Conservation (phyloP, 306 rosid genomes). For the Canavalia ensiformis region DNA sequence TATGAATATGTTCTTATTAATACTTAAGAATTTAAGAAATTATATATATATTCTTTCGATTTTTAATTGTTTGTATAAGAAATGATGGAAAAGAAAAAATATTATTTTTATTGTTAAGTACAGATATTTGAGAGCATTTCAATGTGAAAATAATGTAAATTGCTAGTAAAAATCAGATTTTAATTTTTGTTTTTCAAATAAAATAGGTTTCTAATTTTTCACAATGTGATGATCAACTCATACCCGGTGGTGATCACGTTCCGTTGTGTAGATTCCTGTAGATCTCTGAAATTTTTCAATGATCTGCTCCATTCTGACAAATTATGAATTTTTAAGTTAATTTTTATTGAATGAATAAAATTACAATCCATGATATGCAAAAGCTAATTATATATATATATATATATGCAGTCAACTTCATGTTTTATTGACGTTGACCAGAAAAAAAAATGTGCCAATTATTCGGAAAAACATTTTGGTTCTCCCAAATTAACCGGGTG, state of each 20-base stretch:
- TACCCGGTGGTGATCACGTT: constrained; percentile 48
- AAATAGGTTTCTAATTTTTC: no score
- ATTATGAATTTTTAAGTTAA: background rate
- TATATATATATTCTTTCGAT: no score
- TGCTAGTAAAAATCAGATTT: no score
- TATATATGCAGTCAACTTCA: background rate
- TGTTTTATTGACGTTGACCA: background rate
- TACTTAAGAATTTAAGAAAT: no score
- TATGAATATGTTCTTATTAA: no score
- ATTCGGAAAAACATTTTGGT: background rate
- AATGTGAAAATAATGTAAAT: no score
- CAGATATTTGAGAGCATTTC: no score
- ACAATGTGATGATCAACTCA: background rate
- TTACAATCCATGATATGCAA: background rate
- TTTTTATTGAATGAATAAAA: background rate
- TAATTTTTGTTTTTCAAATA: no score
- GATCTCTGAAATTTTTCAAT: constrained; percentile 66
- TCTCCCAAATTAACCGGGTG: background rate
- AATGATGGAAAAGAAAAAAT: no score
- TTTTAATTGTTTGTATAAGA: no score
- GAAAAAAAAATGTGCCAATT: background rate
- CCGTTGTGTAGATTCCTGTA: constrained; percentile 53
- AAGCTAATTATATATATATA: no score
- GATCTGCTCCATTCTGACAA: constrained; percentile 76
- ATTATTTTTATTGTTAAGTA: no score